phyloP scores from a whole-genome alignment of 306 rosid species.

The Dalbergia oliveri region DNA sequence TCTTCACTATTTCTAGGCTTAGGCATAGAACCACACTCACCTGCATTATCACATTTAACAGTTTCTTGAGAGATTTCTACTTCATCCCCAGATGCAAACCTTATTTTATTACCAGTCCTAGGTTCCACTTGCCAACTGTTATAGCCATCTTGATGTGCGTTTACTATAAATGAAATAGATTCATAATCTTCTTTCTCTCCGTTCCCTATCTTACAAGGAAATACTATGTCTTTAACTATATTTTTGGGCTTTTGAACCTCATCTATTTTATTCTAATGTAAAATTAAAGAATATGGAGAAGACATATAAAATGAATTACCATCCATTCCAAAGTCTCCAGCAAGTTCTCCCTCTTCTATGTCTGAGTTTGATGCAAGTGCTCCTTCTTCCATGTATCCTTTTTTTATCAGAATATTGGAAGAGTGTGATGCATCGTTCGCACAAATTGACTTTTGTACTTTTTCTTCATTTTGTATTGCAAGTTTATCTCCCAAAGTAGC shows the following conservation, averaged over 20 bases:
- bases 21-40: slow-evolving; percentile 31
- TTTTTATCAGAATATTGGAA: slow-evolving; percentile 44
- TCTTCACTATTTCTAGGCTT: slow-evolving; percentile 33
- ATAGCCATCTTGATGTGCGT: slow-evolving; percentile 38
- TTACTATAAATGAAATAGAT: slow-evolving; percentile 38
- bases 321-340: slow-evolving; percentile 54
- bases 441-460: slow-evolving; percentile 37
- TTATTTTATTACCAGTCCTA: slow-evolving; percentile 35
- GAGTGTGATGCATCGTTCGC: slow-evolving; percentile 24
- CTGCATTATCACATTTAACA: slow-evolving; percentile 25
- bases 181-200: slow-evolving; percentile 46
- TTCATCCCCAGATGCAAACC: slow-evolving; percentile 36
- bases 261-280: slow-evolving; percentile 43
- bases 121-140: slow-evolving; percentile 46
- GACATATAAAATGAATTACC: slow-evolving; percentile 47
- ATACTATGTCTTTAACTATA: slow-evolving; percentile 26
- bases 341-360: slow-evolving; percentile 87
- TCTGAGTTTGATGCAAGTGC: slow-evolving; percentile 57
- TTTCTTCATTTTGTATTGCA: slow-evolving; percentile 38
- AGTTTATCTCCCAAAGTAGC: slow-evolving; percentile 23
- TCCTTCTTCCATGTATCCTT: slow-evolving; percentile 76
- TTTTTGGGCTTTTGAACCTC: slow-evolving; percentile 48
- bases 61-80: slow-evolving; percentile 39
- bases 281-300: slow-evolving; percentile 49
- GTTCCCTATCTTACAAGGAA: slow-evolving; percentile 28